Evolutionary conservation across 164 flowering plant species (phyloP).

Genomic region (Vitis vinifera): ASM3070453v1 NC_081809.1:5584001-5584500

Average conservation of each 20-base stretch:
- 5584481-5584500: conserved; percentile 26
- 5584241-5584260: neutral
- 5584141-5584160: too few relatives aligned
- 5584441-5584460: conserved; percentile 46
- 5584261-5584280: too few relatives aligned
- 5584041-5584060: too few relatives aligned
- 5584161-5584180: too few relatives aligned
- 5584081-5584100: too few relatives aligned
- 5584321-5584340: too few relatives aligned
- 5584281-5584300: too few relatives aligned
- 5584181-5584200: neutral
- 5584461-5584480: conserved; percentile 21
- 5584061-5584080: too few relatives aligned
- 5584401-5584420: conserved; percentile 21
- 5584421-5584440: conserved; percentile 24
- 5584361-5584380: conserved; percentile 27
- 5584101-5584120: too few relatives aligned
- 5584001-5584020: too few relatives aligned
- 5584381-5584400: conserved; percentile 33
- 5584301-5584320: neutral
- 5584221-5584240: neutral
- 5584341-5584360: neutral
- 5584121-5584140: too few relatives aligned
- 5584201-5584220: neutral
- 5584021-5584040: too few relatives aligned